Base-by-base conservation (phyloP, 306 rosid genomes). In the Ziziphus jujuba region DNA sequence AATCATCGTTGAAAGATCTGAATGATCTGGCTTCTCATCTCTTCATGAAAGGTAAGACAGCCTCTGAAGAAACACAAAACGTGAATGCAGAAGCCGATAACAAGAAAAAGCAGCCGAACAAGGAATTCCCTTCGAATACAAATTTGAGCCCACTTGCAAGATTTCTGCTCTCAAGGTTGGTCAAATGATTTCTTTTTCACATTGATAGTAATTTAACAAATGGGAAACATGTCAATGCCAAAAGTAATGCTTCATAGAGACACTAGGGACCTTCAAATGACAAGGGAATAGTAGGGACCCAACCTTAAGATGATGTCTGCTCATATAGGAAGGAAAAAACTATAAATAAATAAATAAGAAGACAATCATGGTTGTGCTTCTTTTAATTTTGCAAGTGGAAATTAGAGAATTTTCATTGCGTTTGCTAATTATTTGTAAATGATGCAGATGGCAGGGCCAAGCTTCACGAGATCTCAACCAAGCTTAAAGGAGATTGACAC, bases 361-460 rank as follows among this genome's bases (percentile, higher is more conserved):
- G 43, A 12, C 0, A 58, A n/a, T 28, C 10, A 58, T 38, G n/a
- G 10, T 34, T 13, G 16, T 15, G 36, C 24, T 22, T 11, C 1
- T 16, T 59, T 33, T 59, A 33, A 33, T 3, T 35, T 35, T 11
- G 38, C 5, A 49, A 66, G 17, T 3, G 50, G 2, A 16, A 16
- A 12, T 45, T 10, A 9, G 17, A 12, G 0, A 40, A 2, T 40
- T 40, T 40, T 7, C 45, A 40, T 10, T 40, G 12, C 9, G 7
- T 8, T 7, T 1, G 45, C 15, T 40, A 12, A 8, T 14, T 22
- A 44, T 17, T 62, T 7, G 34, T 21, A 44, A 40, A 52, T 6
- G 74, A 54, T 51, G 75, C 95, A 95, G 99, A 90, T 95, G 99
- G 99, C 99, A 90, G 75, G 97, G 99, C 58, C 97, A 85, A 84